These are phyloP conservation scores for Emergomyces pasteurianus DNA, from an alignment of 2,329 filamentous ascomycete genomes.

Conservation along the genomic window DNA sequence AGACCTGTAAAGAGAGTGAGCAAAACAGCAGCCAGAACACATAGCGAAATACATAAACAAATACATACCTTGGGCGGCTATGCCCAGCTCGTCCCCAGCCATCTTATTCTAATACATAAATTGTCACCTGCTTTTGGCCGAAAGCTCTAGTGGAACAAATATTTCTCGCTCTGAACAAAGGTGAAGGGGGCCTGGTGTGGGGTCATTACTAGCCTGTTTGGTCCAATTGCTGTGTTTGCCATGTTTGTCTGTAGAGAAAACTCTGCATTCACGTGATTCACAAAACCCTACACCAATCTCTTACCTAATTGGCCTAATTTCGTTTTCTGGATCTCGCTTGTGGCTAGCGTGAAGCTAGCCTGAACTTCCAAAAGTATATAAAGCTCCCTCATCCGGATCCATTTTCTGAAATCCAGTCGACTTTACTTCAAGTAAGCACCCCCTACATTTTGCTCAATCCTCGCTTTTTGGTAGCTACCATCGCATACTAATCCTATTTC, in stretches of 20 bases:
- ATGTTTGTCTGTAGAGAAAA: not conserved
- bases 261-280: not conserved
- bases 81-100: not conserved
- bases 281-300: not conserved
- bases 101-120: not conserved
- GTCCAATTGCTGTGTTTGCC: not conserved
- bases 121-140: not conserved
- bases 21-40: not conserved
- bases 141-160: not conserved
- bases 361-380: constrained; percentile 9
- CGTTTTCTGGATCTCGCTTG: not conserved
- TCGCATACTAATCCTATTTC: constrained; percentile 7
- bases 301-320: not conserved
- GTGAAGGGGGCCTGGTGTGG: too few relatives aligned
- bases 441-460: not conserved
- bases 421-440: constrained; percentile 12
- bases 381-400: not conserved
- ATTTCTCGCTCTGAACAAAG: not conserved
- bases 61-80: not conserved
- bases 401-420: constrained; percentile 6
- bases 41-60: not conserved
- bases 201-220: not conserved
- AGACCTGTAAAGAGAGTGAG: not conserved
- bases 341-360: not conserved
- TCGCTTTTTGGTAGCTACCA: not conserved